These are phyloP conservation scores for Diaporthe humulicola DNA, from an alignment of 2,329 filamentous ascomycete species.

Conservation along the genomic window DNA sequence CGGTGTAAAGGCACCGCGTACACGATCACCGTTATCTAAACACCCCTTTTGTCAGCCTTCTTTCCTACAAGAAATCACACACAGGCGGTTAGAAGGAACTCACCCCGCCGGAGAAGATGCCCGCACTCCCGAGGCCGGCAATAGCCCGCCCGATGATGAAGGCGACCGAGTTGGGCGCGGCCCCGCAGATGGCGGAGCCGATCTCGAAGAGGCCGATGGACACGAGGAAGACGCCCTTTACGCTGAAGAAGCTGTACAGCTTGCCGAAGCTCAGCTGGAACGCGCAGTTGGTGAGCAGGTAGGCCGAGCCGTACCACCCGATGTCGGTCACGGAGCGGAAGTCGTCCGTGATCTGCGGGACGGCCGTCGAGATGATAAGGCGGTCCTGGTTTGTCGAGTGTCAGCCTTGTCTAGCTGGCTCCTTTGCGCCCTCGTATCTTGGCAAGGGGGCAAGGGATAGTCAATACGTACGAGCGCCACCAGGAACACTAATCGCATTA, in stretches of 20 bases:
- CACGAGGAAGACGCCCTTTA: constrained; percentile 50
- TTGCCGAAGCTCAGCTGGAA: constrained; percentile 58
- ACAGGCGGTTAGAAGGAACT: constrained; percentile 35
- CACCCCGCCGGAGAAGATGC: constrained; percentile 54
- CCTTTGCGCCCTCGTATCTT: background rate
- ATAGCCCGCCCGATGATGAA: constrained; percentile 58
- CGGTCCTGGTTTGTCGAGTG: constrained; percentile 46
- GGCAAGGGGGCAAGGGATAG: too few relatives aligned
- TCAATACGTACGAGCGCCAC: constrained; percentile 49
- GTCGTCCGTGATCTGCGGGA: constrained; percentile 55
- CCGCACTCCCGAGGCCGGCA: constrained; percentile 54
- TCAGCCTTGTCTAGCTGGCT: background rate
- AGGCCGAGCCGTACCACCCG: constrained; percentile 57
- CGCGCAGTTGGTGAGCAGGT: constrained; percentile 52
- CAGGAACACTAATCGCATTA: constrained; percentile 49
- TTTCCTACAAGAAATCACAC: background rate
- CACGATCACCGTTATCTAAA: constrained; percentile 50
- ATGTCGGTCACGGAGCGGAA: constrained; percentile 54
- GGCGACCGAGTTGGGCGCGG: constrained; percentile 54
- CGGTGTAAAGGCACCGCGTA: constrained; percentile 51
- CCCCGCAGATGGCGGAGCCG: constrained; percentile 56
- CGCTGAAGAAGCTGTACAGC: constrained; percentile 54
- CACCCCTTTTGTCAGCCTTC: background rate
- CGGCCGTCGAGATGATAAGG: constrained; percentile 54
- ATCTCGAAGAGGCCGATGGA: constrained; percentile 53